phyloP scores from a whole-genome alignment of 495 filamentous ascomycete genomes.

The Neurospora terricola region DNA sequence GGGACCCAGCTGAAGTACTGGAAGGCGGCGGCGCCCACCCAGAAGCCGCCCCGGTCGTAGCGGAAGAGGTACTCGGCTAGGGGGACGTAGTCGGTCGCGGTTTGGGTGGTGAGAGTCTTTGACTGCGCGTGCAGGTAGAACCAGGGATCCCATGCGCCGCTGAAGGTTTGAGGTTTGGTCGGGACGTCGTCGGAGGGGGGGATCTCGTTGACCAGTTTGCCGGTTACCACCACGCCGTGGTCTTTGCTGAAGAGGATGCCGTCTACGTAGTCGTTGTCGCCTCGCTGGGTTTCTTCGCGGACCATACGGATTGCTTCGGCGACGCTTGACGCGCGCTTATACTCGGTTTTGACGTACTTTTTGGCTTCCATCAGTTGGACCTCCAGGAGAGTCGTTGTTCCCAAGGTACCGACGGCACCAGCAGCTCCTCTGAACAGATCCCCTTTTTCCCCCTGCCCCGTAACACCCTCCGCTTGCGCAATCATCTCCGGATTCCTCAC shows the following conservation, averaged over 20 bases:
- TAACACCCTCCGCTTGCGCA: constrained; percentile 6
- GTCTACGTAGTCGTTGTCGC: constrained; percentile 33
- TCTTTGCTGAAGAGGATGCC: constrained; percentile 40
- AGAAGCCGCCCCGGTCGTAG: constrained; percentile 52
- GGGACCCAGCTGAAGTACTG: constrained; percentile 43
- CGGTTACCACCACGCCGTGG: constrained; percentile 44
- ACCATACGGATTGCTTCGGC: constrained; percentile 30
- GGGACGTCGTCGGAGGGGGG: constrained; percentile 6
- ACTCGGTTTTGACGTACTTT: constrained; percentile 46
- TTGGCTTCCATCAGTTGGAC: constrained; percentile 42
- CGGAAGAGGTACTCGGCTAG: constrained; percentile 46
- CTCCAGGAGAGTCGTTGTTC: constrained; percentile 46
- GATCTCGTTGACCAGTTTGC: constrained; percentile 36
- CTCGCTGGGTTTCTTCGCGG: constrained; percentile 16
- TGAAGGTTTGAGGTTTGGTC: constrained; percentile 30
- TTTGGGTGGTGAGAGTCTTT: constrained; percentile 1
- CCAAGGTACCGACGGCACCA: constrained; percentile 47
- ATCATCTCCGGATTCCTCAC: neutral
- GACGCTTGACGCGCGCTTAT: constrained; percentile 36
- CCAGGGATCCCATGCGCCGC: constrained; percentile 41
- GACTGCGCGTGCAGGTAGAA: constrained; percentile 40
- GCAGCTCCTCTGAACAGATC: constrained; percentile 49
- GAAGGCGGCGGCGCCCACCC: constrained; percentile 47
- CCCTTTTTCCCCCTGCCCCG: constrained; percentile 9
- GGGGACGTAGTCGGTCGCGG: constrained; percentile 27